phyloP scores from a whole-genome alignment of 176 grass and related monocot genomes.

The Bothriochloa decipiens region DNA sequence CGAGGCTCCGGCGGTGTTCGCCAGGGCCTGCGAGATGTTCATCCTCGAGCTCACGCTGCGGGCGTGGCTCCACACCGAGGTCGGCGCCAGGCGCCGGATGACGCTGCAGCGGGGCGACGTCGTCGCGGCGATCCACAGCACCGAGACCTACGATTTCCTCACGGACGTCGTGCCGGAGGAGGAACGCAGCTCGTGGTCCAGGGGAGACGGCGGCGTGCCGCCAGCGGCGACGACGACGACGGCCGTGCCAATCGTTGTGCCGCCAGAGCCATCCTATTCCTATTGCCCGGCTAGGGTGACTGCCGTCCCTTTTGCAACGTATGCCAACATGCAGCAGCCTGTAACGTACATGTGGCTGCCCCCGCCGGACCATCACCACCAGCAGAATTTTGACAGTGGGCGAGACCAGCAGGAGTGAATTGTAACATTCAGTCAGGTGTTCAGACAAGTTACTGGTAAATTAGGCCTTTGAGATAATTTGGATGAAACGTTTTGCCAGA shows the following conservation, averaged over 20 bases:
- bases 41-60: conserved; percentile 50
- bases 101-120: conserved; percentile 68
- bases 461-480: too few relatives aligned
- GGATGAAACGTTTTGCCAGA: too few relatives aligned
- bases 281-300: conserved; percentile 38
- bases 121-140: conserved; percentile 39
- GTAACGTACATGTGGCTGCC: conserved; percentile 49
- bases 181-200: too few relatives aligned
- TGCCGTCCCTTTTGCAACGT: not conserved
- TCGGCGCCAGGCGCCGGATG: conserved; percentile 57
- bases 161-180: conserved; percentile 51
- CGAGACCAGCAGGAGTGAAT: not conserved
- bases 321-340: conserved; percentile 34
- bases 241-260: not conserved
- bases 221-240: not conserved
- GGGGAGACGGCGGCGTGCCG: not conserved
- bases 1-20: conserved; percentile 60
- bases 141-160: conserved; percentile 68
- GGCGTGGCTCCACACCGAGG: not conserved
- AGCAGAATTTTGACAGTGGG: not conserved
- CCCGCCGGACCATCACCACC: conserved; percentile 17
- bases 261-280: not conserved
- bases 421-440: too few relatives aligned
- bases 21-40: conserved; percentile 79
- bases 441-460: too few relatives aligned